These are phyloP conservation scores for Candida ovalis DNA, from an alignment of 805 yeast species.

Conservation along the genomic window DNA sequence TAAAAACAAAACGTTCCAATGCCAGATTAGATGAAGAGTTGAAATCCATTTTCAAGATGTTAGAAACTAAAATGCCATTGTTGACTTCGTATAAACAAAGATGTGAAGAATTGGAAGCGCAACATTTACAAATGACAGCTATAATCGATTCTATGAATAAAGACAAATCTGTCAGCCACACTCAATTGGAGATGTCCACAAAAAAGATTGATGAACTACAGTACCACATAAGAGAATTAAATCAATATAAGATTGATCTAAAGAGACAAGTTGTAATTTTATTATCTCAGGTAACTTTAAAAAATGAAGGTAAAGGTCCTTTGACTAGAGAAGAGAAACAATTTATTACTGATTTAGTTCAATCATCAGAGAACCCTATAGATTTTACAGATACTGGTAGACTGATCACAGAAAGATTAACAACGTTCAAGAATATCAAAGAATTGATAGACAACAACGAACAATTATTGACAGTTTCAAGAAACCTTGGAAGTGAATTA, in stretches of 20 bases:
- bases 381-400: conserved; percentile 62
- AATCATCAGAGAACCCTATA: conserved; percentile 13
- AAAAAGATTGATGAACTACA: conserved; percentile 39
- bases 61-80: conserved; percentile 75
- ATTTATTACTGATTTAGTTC: conserved; percentile 56
- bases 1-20: conserved; percentile 68
- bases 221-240: conserved; percentile 44
- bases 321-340: conserved; percentile 60
- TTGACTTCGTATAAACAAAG: conserved; percentile 62
- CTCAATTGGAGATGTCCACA: conserved; percentile 21
- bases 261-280: conserved; percentile 80
- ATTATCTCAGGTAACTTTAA: conserved; percentile 59
- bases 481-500: conserved; percentile 68
- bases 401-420: conserved; percentile 68
- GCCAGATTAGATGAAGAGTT: conserved; percentile 67
- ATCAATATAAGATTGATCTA: conserved; percentile 63
- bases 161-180: conserved; percentile 32
- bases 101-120: conserved; percentile 52
- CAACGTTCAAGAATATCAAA: conserved; percentile 60
- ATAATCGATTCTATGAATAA: conserved; percentile 50
- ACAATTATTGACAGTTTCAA: conserved; percentile 61
- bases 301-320: conserved; percentile 54
- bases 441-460: conserved; percentile 75
- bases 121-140: conserved; percentile 50
- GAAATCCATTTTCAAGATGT: conserved; percentile 65